These are phyloP conservation scores for Triticum monococcum DNA, from an alignment of 176 grass and related monocot genomes.

Conservation along the genomic window DNA sequence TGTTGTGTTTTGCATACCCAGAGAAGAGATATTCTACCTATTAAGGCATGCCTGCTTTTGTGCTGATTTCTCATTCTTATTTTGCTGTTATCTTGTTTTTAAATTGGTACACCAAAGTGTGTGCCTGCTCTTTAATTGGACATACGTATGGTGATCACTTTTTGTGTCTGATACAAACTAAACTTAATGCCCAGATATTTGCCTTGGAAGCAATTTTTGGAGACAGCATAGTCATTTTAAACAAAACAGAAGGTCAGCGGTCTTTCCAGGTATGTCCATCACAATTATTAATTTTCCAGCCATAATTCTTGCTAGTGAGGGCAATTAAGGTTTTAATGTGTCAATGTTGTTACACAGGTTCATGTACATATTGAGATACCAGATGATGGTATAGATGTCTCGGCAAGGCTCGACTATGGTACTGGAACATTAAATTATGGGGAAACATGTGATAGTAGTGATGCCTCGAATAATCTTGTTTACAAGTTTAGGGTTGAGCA, in stretches of 20 bases:
- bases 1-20: not conserved
- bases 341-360: slow-evolving; percentile 34
- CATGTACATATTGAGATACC: slow-evolving; percentile 44
- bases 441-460: not conserved
- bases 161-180: slow-evolving; percentile 19
- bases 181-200: slow-evolving; percentile 50
- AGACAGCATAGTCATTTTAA: slow-evolving; percentile 47
- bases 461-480: slow-evolving; percentile 41
- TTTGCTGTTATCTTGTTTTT: not conserved
- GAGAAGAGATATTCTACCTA: not conserved
- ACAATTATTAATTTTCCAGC: not conserved
- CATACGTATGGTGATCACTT: not conserved
- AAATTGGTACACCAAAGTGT: not conserved
- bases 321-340: slow-evolving; percentile 8
- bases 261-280: slow-evolving; percentile 63
- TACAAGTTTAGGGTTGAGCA: slow-evolving; percentile 65
- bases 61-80: not conserved
- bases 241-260: slow-evolving; percentile 50
- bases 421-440: slow-evolving; percentile 32
- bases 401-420: slow-evolving; percentile 40
- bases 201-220: slow-evolving; percentile 86
- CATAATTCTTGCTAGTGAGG: not conserved
- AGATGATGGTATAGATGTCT: slow-evolving; percentile 41
- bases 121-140: not conserved
- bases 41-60: not conserved